phyloP scores from a whole-genome alignment of 2,329 filamentous ascomycete genomes.

The Fusarium proliferatum region DNA sequence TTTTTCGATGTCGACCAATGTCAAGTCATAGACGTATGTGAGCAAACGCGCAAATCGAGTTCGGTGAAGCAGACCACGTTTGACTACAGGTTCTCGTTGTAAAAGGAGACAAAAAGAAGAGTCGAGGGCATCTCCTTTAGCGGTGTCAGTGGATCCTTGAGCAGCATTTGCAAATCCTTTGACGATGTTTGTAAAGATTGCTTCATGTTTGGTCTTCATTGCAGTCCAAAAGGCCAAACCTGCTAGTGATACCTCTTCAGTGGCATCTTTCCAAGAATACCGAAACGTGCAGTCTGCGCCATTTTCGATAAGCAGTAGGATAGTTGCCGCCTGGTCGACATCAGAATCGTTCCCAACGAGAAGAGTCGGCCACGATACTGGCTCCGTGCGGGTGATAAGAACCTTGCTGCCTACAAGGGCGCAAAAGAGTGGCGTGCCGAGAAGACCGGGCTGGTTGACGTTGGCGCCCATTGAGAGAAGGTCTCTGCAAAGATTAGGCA shows the following conservation, averaged over 20 bases:
- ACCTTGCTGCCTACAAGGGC: constrained; percentile 49
- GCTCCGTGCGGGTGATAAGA: constrained; percentile 29
- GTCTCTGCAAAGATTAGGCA: constrained; percentile 45
- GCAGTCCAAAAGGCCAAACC: constrained; percentile 45
- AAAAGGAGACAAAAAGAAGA: constrained; percentile 32
- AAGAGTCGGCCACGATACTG: constrained; percentile 38
- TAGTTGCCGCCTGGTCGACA: constrained; percentile 27
- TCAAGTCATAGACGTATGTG: constrained; percentile 42
- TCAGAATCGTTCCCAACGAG: constrained; percentile 22
- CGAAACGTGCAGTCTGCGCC: constrained; percentile 33
- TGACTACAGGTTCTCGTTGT: constrained; percentile 12
- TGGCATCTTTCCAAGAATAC: constrained; percentile 31
- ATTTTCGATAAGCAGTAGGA: constrained; percentile 40
- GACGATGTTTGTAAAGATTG: constrained; percentile 40
- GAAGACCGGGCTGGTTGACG: constrained; percentile 35
- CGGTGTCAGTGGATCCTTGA: background rate
- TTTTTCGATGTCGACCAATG: constrained; percentile 13
- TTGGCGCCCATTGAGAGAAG: constrained; percentile 40
- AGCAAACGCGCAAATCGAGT: constrained; percentile 37
- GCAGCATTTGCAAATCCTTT: background rate
- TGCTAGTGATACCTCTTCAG: constrained; percentile 33
- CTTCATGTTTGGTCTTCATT: constrained; percentile 37
- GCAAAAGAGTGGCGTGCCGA: constrained; percentile 50
- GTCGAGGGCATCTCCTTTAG: constrained; percentile 29
- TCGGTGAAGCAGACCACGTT: constrained; percentile 15